A percentile compares a stretch with the other conserved stretches of the same genome.
phyloP scores from a whole-genome alignment of 768 basidiomycete genomes.

The Leucogyrophana mollusca region DNA sequence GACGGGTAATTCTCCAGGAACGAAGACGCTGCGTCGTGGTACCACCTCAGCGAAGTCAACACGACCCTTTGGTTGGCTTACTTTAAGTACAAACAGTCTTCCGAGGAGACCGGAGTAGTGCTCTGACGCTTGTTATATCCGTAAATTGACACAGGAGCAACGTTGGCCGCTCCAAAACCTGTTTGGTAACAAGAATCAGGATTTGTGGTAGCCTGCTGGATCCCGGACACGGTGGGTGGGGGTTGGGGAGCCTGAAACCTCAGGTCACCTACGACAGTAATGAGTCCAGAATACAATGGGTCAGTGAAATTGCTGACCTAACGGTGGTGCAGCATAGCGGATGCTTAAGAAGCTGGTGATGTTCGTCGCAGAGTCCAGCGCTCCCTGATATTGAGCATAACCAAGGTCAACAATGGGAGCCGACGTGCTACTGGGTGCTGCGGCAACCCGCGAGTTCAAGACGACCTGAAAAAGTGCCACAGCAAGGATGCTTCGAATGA shows the following conservation, averaged over 20 bases:
- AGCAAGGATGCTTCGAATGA: too few species aligned
- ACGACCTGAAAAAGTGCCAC: too few species aligned
- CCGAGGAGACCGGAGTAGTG: slow-evolving; percentile 8
- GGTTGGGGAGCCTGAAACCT: slow-evolving; percentile 13
- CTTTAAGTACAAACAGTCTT: slow-evolving; percentile 34
- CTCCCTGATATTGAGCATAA: slow-evolving; percentile 30
- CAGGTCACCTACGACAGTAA: slow-evolving; percentile 8
- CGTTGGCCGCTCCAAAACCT: slow-evolving; percentile 9
- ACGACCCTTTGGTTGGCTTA: slow-evolving; percentile 3
- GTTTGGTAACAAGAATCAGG: slow-evolving; percentile 21
- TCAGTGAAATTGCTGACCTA: slow-evolving; percentile 27
- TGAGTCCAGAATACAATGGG: too few species aligned
- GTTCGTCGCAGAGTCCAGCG: slow-evolving; percentile 17
- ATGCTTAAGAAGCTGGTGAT: slow-evolving; percentile 24
- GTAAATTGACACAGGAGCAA: slow-evolving; percentile 7
- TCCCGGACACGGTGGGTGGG: slow-evolving; percentile 6
- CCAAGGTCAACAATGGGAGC: slow-evolving; percentile 25
- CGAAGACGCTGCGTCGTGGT: slow-evolving; percentile 18
- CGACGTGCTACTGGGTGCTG: not conserved
- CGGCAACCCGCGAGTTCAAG: too few species aligned
- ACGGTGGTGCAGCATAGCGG: slow-evolving; percentile 51
- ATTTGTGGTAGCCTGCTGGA: slow-evolving; percentile 14
- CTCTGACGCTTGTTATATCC: slow-evolving; percentile 3
- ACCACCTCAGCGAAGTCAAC: not conserved
- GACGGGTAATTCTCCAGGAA: slow-evolving; percentile 12